Evolutionary conservation across 768 basidiomycete species (phyloP), one percentile per base, ranked within the genome.

Genomic region (Mycena filopes): DNA sequence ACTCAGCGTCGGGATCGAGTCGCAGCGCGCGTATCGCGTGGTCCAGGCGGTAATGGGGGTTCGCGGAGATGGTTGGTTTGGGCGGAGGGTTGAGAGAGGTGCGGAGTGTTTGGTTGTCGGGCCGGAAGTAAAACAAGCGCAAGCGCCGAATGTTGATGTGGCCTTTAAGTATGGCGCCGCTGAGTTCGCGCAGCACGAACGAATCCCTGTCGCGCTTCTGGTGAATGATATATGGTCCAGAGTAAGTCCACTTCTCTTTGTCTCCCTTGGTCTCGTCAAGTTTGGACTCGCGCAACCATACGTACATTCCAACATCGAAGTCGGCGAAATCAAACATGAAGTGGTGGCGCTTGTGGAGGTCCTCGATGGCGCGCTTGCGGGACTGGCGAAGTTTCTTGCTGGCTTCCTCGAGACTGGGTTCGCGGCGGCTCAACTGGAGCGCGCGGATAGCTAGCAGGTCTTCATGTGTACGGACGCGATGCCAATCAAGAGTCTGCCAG

Each of bases 211-310:
- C 45, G 0, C 59, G 54, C 49, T 61, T 65, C 36, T 65, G 43
- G 51, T 73, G 70, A 20, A 78, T 70, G 15, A 78, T 73, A 36
- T 70, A 79, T 0, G 77, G 79, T 0, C 79, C 77, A 1, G 75
- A 67, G 72, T 75, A 79, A 0, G 72, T 60, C 45, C 70, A 70
- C 18, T 65, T 49, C 0, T 71, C 72, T 57, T 79, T 77, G 47
- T 74, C 71, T 4, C 77, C 77, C 13, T 73, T 71, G 56, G 74
- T 74, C 0, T 60, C 54, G 43, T 78, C 76, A 0, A 79, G 54
- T 67, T 72, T 71, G 0, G 78, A 75, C 66, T 79, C 73, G n/a
- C 75, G 75, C 0, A 75, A 23, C 18, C 77, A 69, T 0, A 79
- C 78, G 70, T 73, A 78, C 29, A 74, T 75, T 0, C 78, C 77